Evolutionary conservation across 345 rosid genomes (phyloP), one percentile per base, ranked within the genome.

Genomic region (Clarkia xantiana): DNA sequence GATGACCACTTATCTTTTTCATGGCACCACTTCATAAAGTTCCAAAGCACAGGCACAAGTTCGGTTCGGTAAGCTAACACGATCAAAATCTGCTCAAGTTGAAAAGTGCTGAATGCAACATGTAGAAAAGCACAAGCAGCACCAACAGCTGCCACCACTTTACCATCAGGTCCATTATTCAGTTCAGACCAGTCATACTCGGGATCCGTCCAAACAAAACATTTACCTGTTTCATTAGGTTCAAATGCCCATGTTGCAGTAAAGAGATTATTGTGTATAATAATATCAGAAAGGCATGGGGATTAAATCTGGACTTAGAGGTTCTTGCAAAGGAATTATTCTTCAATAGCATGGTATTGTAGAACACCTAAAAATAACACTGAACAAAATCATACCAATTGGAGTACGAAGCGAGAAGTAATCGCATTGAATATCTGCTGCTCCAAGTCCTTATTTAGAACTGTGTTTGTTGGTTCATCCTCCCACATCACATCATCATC

Each of bases 101-200:
- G 90, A 59, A 84, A 76, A 41, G 81, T 78, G 57, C 80, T 67
- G 74, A 84, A 80, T 54, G 81, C 69, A 48, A 76, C 90, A 56
- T 93, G 80, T 62, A 93, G 72, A 74, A 91, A 84, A 55, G 90
- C 81, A 78, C 99, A 78, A 51, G 84, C 95, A 63, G 96, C 94
- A 57, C 85, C 87, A 72, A 93, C 68, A 67, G 94, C 90, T 57
- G 68, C 68, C 58, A 74, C 80, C 71, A 71, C 87, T 73, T 69
- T 82, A 45, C 78, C 91, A 64, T 56, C 68, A 2, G 43, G 68
- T 62, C 65, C 70, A 46, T 66, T 56, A 58, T 62, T n/a, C n/a
- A n/a, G n/a, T n/a, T 57, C 34, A 74, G 57, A 54, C 62, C 74
- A 62, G n/a, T 40, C 12, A 55, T 55, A 10, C 42, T 61, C 14